Evolutionary conservation across 768 basidiomycete genomes (phyloP).

Genomic region (Pleurotus ostreatus): DNA sequence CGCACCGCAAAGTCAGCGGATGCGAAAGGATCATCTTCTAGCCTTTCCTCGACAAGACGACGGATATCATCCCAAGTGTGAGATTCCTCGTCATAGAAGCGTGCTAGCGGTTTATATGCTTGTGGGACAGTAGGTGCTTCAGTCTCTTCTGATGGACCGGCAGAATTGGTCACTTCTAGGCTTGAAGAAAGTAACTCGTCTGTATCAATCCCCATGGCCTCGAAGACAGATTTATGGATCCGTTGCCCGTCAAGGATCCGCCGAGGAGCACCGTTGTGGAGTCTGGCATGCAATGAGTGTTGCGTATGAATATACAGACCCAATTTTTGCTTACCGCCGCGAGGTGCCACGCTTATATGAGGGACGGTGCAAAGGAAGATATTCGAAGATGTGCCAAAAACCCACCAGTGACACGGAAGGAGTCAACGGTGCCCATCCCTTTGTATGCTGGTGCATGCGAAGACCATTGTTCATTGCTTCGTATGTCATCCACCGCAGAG

Average conservation of each 20-base stretch:
- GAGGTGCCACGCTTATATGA: background rate
- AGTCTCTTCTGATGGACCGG: too few species aligned
- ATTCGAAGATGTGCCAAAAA: background rate
- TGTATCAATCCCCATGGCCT: too few species aligned
- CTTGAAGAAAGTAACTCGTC: too few species aligned
- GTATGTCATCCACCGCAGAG: constrained; percentile 7
- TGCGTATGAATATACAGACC: background rate
- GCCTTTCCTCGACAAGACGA: too few species aligned
- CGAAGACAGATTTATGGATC: background rate
- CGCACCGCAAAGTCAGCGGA: too few species aligned
- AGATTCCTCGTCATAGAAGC: too few species aligned
- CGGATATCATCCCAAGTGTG: too few species aligned
- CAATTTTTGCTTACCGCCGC: background rate
- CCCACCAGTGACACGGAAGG: background rate
- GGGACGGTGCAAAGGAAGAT: background rate
- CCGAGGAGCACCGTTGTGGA: background rate
- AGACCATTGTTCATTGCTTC: constrained; percentile 2
- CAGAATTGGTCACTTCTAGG: too few species aligned
- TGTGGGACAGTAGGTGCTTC: too few species aligned
- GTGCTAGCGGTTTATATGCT: too few species aligned
- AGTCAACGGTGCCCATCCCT: background rate
- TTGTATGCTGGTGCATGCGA: background rate
- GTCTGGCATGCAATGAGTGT: background rate
- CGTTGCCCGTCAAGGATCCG: background rate
- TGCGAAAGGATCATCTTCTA: too few species aligned